Evolutionary conservation across 768 basidiomycete species (phyloP).

Genomic region (Butyriboletus loyo): DNA sequence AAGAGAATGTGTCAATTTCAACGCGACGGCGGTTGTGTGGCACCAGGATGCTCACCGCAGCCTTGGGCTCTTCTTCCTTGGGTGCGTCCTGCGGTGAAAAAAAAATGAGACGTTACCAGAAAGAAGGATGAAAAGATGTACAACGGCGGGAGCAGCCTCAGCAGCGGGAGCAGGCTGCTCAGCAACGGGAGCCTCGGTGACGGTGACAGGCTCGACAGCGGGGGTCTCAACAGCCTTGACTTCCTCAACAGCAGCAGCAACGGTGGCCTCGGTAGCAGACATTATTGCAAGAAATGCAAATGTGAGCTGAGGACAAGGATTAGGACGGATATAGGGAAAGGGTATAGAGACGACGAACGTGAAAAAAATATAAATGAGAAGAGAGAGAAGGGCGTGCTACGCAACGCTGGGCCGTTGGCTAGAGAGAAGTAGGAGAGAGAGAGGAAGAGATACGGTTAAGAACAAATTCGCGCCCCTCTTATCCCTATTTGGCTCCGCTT

Average conservation of each 20-base stretch:
- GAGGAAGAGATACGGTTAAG: constrained; percentile 43
- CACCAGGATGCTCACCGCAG: constrained; percentile 34
- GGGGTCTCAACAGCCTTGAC: constrained; percentile 46
- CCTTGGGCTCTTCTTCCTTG: constrained; percentile 40
- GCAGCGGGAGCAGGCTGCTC: constrained; percentile 27
- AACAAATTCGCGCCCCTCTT: constrained; percentile 38
- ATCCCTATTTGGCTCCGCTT: constrained; percentile 42
- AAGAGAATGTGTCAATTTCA: not conserved
- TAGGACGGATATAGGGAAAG: constrained; percentile 2
- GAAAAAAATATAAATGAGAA: constrained; percentile 53
- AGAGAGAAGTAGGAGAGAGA: constrained; percentile 57
- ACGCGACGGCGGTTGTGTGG: accelerated
- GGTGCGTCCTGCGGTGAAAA: constrained; percentile 34
- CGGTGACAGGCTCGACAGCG: constrained; percentile 29
- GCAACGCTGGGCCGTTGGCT: constrained; percentile 49
- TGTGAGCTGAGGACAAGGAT: constrained; percentile 44
- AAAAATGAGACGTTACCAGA: not conserved
- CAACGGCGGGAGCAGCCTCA: constrained; percentile 34
- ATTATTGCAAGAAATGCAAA: constrained; percentile 67
- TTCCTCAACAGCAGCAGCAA: constrained; percentile 51
- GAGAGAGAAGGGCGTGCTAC: constrained; percentile 60
- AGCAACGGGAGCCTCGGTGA: constrained; percentile 28
- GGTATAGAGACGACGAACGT: constrained; percentile 34
- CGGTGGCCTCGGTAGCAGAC: constrained; percentile 69
- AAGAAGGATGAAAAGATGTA: constrained; percentile 21